Evolutionary conservation across 2,329 filamentous ascomycete species (phyloP).

Genomic region (Fusarium agapanthi): DNA sequence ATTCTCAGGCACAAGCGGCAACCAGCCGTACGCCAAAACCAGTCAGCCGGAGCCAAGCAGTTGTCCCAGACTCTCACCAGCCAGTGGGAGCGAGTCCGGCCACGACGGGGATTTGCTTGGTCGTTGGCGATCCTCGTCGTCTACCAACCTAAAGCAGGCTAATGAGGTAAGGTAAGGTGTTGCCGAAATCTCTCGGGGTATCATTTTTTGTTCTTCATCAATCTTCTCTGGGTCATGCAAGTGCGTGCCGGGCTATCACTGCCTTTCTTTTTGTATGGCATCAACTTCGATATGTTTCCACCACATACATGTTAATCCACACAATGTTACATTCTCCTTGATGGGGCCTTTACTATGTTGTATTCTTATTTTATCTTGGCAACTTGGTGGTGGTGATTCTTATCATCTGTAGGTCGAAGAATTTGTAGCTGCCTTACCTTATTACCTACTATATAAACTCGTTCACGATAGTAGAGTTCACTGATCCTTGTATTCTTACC

Average conservation of each 20-base stretch:
- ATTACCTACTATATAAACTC: not conserved
- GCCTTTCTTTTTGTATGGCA: not conserved
- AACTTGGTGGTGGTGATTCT: not conserved
- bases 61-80: not conserved
- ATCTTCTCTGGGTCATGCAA: constrained; percentile 15
- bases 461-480: not conserved
- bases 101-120: constrained; percentile 5
- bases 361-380: not conserved
- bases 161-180: not conserved
- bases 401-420: not conserved
- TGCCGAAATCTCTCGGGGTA: constrained; percentile 2
- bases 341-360: not conserved
- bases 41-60: constrained; percentile 23
- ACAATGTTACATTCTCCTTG: not conserved
- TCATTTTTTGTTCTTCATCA: constrained; percentile 14
- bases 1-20: constrained; percentile 32
- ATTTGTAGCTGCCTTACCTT: not conserved
- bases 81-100: constrained; percentile 22
- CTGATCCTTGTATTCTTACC: not conserved
- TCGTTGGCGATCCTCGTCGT: constrained; percentile 3
- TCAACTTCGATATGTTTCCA: constrained; percentile 1
- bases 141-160: not conserved
- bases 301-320: not conserved
- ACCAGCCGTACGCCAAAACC: constrained; percentile 32
- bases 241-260: constrained; percentile 13